phyloP scores from a whole-genome alignment of 306 rosid genomes.

The Carpinus viminea region DNA sequence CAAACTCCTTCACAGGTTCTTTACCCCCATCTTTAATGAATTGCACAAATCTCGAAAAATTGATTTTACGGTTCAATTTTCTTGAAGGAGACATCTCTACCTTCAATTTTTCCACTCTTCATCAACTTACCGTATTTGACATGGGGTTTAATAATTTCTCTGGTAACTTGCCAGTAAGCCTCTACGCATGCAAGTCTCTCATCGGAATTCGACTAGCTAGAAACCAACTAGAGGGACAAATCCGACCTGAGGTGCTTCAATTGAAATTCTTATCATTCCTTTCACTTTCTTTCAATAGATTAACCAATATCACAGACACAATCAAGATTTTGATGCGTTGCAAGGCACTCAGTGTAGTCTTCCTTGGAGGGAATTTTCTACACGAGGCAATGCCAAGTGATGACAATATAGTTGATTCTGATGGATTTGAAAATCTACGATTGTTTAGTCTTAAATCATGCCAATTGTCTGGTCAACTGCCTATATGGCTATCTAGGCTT shows the following conservation, averaged over 20 bases:
- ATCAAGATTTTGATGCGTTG: background rate
- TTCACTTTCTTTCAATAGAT: background rate
- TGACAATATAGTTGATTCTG: background rate
- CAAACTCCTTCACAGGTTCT: background rate
- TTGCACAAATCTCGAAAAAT: background rate
- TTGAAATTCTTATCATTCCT: conserved; percentile 5
- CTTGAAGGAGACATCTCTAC: conserved; percentile 1
- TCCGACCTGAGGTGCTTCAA: no score
- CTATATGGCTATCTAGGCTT: background rate
- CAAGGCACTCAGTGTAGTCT: background rate
- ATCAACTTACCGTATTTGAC: conserved; percentile 1
- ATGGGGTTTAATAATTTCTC: background rate
- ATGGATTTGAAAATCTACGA: conserved; percentile 3
- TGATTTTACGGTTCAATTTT: background rate
- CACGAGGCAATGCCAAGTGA: background rate
- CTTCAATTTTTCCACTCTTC: background rate
- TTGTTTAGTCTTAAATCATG: background rate
- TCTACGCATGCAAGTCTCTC: conserved; percentile 3
- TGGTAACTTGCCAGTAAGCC: background rate
- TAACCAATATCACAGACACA: background rate
- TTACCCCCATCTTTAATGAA: conserved; percentile 4
- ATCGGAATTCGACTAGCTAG: background rate
- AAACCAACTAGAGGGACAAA: background rate
- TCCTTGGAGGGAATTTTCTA: background rate
- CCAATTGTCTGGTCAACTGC: background rate